Conservation (phyloP, 139 green algal species). For the Helicosporidium sp. region DNA sequence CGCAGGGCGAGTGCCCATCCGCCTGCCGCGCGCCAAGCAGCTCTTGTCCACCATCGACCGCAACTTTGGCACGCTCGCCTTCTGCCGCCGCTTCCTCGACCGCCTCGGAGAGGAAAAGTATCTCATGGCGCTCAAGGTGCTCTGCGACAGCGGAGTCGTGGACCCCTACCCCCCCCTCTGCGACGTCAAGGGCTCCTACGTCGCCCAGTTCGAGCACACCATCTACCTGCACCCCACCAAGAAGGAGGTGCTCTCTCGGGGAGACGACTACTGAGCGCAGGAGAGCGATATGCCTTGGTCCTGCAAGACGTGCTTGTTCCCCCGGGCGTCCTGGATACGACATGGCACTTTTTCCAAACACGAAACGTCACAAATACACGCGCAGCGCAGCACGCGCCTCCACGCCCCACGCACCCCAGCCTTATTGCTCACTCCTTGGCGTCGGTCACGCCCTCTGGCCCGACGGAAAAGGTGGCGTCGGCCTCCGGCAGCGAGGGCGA, state of each 20-base stretch:
- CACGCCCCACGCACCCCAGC: no score
- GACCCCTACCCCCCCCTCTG: constrained; percentile 87
- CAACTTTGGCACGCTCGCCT: constrained; percentile 96
- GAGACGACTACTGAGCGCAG: constrained; percentile 69
- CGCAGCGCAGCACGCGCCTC: no score
- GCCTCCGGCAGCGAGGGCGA: constrained; percentile 77
- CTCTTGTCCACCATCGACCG: constrained; percentile 83
- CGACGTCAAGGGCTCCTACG: constrained; percentile 79
- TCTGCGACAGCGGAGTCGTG: constrained; percentile 80
- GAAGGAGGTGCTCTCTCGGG: constrained; percentile 89
- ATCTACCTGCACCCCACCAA: constrained; percentile 78
- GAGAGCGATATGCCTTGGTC: not conserved
- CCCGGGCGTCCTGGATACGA: no score
- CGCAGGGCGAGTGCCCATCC: constrained; percentile 65
- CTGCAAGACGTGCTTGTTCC: no score
- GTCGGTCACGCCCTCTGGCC: constrained; percentile 41
- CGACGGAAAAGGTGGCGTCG: constrained; percentile 82
- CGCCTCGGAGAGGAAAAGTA: constrained; percentile 93
- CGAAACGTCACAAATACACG: no score
- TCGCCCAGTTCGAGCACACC: constrained; percentile 96
- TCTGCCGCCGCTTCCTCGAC: constrained; percentile 90
- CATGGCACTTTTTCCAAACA: no score
- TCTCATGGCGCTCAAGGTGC: constrained; percentile 95
- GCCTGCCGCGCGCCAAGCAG: constrained; percentile 79
- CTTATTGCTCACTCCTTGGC: not conserved